phyloP scores from a whole-genome alignment of 2,329 filamentous ascomycete species.

The Penicillium digitatum region DNA sequence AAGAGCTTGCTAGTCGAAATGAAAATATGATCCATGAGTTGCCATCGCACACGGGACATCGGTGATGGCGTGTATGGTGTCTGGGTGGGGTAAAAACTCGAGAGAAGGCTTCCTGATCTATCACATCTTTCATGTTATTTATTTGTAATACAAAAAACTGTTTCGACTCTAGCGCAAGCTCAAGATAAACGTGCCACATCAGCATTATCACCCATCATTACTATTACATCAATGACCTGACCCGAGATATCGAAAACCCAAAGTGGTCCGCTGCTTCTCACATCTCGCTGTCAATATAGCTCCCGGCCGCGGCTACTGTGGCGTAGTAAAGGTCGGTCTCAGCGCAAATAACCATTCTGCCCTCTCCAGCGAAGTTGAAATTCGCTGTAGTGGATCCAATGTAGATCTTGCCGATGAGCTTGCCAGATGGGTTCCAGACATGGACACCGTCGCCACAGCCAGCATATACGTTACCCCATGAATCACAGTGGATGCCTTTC shows the following conservation, averaged over 20 bases:
- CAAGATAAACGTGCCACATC: neutral
- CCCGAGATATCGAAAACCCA: neutral
- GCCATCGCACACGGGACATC: neutral
- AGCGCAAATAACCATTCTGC: slow-evolving; percentile 19
- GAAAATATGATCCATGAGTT: neutral
- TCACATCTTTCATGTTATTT: neutral
- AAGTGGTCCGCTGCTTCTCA: neutral
- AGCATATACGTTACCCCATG: slow-evolving; percentile 54
- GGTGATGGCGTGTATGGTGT: neutral
- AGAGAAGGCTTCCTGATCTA: neutral
- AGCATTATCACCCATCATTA: neutral
- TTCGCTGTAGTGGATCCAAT: slow-evolving; percentile 38
- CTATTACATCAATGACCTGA: neutral
- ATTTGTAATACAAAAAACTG: neutral
- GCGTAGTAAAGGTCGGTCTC: slow-evolving; percentile 20
- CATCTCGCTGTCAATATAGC: slow-evolving; percentile 17
- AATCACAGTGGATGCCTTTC: slow-evolving; percentile 47
- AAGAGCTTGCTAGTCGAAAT: neutral
- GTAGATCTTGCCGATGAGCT: slow-evolving; percentile 54
- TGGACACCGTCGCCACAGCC: slow-evolving; percentile 54
- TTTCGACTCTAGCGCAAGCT: neutral
- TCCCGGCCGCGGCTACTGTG: slow-evolving; percentile 17
- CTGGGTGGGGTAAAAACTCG: neutral
- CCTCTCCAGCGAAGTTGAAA: slow-evolving; percentile 46
- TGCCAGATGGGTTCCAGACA: slow-evolving; percentile 50